Evolutionary conservation across 2,329 filamentous ascomycete genomes (phyloP).

Genomic region (Thielaviopsis ethacetica): DNA sequence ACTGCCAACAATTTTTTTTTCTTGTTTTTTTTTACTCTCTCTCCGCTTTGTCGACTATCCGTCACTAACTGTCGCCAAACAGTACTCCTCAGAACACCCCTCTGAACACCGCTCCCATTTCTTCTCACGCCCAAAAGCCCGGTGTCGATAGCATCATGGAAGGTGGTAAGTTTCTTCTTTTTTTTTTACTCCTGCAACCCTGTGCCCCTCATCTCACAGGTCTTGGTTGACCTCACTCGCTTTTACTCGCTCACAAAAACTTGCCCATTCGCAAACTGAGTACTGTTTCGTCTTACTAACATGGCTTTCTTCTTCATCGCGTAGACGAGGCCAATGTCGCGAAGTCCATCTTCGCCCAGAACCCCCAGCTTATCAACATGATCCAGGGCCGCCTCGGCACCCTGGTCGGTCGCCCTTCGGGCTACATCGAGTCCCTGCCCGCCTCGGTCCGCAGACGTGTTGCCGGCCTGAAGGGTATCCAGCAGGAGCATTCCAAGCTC

Average conservation of each 20-base stretch:
- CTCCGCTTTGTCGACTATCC: slow-evolving; percentile 7
- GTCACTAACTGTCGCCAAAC: slow-evolving; percentile 11
- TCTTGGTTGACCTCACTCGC: background rate
- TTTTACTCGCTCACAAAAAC: background rate
- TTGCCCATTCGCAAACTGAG: background rate
- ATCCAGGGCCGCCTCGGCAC: slow-evolving; percentile 92
- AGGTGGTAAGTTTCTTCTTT: slow-evolving; percentile 45
- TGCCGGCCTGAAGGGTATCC: slow-evolving; percentile 88
- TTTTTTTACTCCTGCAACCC: background rate
- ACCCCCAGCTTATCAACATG: slow-evolving; percentile 89
- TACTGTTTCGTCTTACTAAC: slow-evolving; percentile 1
- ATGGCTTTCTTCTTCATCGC: slow-evolving; percentile 14
- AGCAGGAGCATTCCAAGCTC: slow-evolving; percentile 96
- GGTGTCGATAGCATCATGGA: slow-evolving; percentile 91
- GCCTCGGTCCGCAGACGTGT: slow-evolving; percentile 81
- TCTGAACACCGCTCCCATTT: slow-evolving; percentile 88
- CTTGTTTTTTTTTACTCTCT: background rate
- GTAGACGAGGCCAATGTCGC: slow-evolving; percentile 65
- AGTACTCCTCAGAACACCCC: slow-evolving; percentile 99
- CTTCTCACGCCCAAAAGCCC: slow-evolving; percentile 90
- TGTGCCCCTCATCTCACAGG: background rate
- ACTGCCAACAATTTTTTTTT: background rate
- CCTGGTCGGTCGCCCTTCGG: slow-evolving; percentile 86
- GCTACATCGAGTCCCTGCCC: slow-evolving; percentile 94
- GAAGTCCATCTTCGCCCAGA: slow-evolving; percentile 74